Evolutionary conservation across 768 basidiomycete species (phyloP), one percentile per base, ranked within the genome.

Genomic region (Tulasnella sp.): DNA sequence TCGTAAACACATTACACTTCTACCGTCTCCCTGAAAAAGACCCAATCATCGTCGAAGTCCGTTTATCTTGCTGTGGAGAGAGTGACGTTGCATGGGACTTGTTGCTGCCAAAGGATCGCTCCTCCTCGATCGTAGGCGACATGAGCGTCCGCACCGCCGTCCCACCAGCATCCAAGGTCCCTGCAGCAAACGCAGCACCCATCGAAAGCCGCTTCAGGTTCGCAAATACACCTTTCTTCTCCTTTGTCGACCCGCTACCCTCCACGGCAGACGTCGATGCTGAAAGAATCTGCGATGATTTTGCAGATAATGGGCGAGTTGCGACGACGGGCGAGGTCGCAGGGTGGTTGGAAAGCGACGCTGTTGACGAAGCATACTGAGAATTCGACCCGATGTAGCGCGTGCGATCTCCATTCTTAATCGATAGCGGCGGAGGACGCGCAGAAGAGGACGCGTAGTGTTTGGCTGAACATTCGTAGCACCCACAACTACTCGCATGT

Each of bases 401-500:
- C 5, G 11, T 17, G 12, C 48, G 50, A 19, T 52, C 50, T 32
- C 34, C 31, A 21, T 11, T 52, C 17, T 31, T 36, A 36, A 23
- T 52, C 41, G n/a, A 41, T 29, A 23, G 42, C 36, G 19, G 27
- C 53, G 17, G 53, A 41, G 42, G 53, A 9, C 31, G 37, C 31
- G 53, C 27, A 6, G 39, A 34, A 14, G 40, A 34, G 17, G 40
- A 17, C 40, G 21, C 31, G 31, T 55, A 55, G 3, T 27, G 39
- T 27, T 36, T 55, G 19, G 42, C 53, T 12, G 53, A 55, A 45
- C 53, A 55, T 9, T 55, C 53, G 31, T 55, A 34, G 41, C 53
- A 55, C 5, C 53, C 53, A 29, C 53, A 55, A 23, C 23, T 55
- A 17, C 53, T 55, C n/a, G 53, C 53, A 34, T 55, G 53, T 7